These are phyloP conservation scores for Rhodotorula sp. DNA, from an alignment of 1,284 basidiomycete genomes.

Conservation along the genomic window DNA sequence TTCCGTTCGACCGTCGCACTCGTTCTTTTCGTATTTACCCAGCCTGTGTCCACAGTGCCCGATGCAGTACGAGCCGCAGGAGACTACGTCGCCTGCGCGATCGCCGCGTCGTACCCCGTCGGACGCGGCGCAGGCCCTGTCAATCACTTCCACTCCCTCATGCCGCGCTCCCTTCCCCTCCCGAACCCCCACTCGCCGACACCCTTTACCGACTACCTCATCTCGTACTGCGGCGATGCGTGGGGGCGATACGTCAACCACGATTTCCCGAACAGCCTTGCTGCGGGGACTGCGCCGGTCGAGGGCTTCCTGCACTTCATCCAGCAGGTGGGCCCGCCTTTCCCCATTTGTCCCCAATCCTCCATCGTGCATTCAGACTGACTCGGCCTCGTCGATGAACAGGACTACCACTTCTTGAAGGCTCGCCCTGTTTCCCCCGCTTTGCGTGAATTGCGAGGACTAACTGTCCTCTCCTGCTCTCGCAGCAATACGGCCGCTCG, in stretches of 20 bases:
- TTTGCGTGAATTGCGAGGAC: too few species aligned
- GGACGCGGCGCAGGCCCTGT: constrained; percentile 82
- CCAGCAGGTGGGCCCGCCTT: constrained; percentile 52
- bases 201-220: constrained; percentile 69
- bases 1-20: not conserved
- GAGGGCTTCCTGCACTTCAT: constrained; percentile 74
- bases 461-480: not conserved
- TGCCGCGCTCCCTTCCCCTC: constrained; percentile 60
- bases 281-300: constrained; percentile 43
- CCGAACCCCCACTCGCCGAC: constrained; percentile 65
- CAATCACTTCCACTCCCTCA: constrained; percentile 76
- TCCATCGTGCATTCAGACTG: too few species aligned
- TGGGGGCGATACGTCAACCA: constrained; percentile 49
- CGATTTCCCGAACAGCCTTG: constrained; percentile 41
- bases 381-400: too few species aligned
- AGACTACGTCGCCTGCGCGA: constrained; percentile 73
- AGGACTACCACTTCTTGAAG: constrained; percentile 58
- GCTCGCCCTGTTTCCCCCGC: not conserved
- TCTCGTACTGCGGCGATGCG: constrained; percentile 52
- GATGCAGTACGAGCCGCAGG: constrained; percentile 66
- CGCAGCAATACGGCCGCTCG: constrained; percentile 68
- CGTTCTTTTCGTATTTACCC: not conserved
- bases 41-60: constrained; percentile 54
- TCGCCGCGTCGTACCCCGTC: constrained; percentile 68
- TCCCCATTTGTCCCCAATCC: too few species aligned